Conservation (phyloP, 1,284 basidiomycete genomes). For the Pisolithus thermaeus region DNA sequence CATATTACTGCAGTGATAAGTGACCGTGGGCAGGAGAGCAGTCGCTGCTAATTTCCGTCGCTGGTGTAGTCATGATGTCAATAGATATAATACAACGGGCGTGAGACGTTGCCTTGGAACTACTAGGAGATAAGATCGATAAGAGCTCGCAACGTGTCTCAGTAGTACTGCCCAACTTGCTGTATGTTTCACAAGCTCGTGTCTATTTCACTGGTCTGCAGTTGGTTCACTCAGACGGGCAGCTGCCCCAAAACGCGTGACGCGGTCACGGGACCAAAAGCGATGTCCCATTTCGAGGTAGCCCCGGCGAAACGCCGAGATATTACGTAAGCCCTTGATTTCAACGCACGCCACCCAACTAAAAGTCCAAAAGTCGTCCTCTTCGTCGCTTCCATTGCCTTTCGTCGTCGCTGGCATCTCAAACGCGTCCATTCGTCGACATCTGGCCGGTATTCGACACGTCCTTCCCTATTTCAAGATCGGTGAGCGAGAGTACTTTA, state of each 20-base stretch:
- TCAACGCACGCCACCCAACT: slow-evolving; percentile 8
- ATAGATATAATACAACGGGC: background rate
- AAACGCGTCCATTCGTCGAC: background rate
- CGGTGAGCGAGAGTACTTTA: background rate
- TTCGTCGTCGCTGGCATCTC: background rate
- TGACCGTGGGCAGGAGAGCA: no score
- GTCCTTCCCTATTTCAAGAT: background rate
- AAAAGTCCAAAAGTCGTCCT: background rate
- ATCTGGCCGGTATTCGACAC: background rate
- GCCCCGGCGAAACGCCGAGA: slow-evolving; percentile 5
- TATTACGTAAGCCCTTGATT: slow-evolving; percentile 17
- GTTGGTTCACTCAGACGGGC: background rate
- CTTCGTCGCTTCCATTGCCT: background rate
- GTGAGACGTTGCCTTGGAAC: background rate
- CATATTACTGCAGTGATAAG: no score
- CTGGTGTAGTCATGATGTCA: background rate
- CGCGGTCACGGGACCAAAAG: slow-evolving; percentile 21
- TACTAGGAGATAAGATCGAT: background rate
- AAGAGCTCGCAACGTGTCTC: background rate
- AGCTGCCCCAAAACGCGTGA: slow-evolving; percentile 9
- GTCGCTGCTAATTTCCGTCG: no score
- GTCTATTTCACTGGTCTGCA: background rate
- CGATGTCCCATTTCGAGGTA: background rate
- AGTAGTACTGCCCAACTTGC: no score
- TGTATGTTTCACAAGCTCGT: no score